Base-by-base conservation (phyloP, 768 basidiomycete genomes). In the Boletus subcaerulescens region DNA sequence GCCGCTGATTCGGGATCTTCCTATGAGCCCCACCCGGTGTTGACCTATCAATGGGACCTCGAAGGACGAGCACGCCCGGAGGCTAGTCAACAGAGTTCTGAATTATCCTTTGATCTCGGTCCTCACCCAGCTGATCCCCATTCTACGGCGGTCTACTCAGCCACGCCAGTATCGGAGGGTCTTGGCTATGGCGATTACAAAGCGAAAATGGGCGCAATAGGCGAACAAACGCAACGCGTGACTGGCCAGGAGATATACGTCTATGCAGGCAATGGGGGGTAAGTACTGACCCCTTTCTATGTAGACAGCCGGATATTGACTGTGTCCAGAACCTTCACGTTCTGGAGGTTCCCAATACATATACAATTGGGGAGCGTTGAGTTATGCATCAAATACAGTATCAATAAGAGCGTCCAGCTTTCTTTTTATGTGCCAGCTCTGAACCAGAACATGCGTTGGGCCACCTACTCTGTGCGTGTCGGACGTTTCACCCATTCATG, bases 291-390 rank as follows among this genome's bases (percentile, higher is more conserved):
- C 18, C 15, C 5, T 24, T 35, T 35, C 40, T 24, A 10, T 31
- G 39, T 15, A 22, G n/a, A 5, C 11, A 5, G 24, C 45, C 31
- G 17, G 45, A 45, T 55, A 36, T 3, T 29, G 29, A 62, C 32
- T 2, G 8, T 39, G 24, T 45, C 31, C 55, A 95, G 93, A 5
- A 87, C 88, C 0, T 93, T 83, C 66, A 92, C 92, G 1, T 99
- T 99, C 75, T 98, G 93, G 90, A 80, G 96, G 50, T 98, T 98
- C 74, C 77, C 86, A 64, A 83, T 98, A 45, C 83, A 86, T 58
- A 79, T 99, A 51, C 93, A 92, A 0, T 70, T 98, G 3, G 77
- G 79, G 2, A 71, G 75, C 10, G 74, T 76, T 36, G 91, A 96
- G 73, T 89, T 93, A 80, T 73, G 77, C 46, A 78, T 98, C 48